phyloP scores from a whole-genome alignment of 352 stramenopile genomes.

The Phytophthora constricta region DNA sequence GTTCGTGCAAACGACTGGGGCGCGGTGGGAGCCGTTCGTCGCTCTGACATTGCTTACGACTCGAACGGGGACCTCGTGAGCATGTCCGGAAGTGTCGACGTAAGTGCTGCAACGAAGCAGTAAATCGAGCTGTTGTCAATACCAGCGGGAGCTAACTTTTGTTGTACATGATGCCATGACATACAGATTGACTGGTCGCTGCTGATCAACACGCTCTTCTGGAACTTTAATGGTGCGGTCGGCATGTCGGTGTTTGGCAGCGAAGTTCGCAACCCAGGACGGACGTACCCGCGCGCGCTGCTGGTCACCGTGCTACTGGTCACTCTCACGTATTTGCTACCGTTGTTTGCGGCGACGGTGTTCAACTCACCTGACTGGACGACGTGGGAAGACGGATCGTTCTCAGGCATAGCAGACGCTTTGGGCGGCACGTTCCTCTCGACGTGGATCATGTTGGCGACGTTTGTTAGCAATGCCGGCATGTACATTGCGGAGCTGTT shows the following conservation, averaged over 20 bases:
- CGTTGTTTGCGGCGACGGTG: constrained; percentile 82
- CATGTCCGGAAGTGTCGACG: constrained; percentile 41
- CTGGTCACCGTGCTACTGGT: constrained; percentile 82
- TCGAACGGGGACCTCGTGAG: constrained; percentile 42
- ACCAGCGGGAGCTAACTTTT: constrained; percentile 15
- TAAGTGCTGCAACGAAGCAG: constrained; percentile 6
- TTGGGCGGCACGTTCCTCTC: constrained; percentile 87
- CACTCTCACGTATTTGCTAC: constrained; percentile 86
- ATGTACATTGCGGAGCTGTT: constrained; percentile 94
- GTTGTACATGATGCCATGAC: not conserved
- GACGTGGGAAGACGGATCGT: constrained; percentile 92
- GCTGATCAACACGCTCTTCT: constrained; percentile 95
- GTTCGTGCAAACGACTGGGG: constrained; percentile 39
- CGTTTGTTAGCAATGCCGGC: constrained; percentile 89
- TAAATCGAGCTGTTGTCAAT: not conserved
- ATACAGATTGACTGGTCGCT: constrained; percentile 45
- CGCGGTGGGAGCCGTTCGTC: constrained; percentile 42
- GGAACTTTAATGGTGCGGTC: constrained; percentile 96
- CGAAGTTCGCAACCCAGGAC: constrained; percentile 85
- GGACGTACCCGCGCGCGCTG: constrained; percentile 87
- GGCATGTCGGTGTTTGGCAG: constrained; percentile 86
- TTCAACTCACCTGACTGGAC: constrained; percentile 65
- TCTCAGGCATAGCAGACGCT: constrained; percentile 86
- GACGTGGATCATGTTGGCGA: constrained; percentile 89
- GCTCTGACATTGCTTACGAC: constrained; percentile 43